These are phyloP conservation scores for Peterozyma toletana DNA, from an alignment of 805 yeast species.

Conservation along the genomic window DNA sequence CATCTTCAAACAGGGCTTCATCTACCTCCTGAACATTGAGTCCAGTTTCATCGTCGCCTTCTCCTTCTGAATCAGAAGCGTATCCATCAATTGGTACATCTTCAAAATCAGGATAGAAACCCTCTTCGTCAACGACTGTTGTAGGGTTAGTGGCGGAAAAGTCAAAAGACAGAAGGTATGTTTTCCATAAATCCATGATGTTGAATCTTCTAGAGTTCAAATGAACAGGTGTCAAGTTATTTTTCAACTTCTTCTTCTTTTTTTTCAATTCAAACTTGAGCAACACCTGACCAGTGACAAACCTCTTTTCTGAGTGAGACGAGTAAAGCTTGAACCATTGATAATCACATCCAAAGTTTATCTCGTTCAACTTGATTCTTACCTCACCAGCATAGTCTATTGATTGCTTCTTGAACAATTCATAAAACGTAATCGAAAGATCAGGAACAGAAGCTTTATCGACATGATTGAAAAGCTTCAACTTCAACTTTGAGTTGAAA, in stretches of 20 bases:
- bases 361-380: slow-evolving; percentile 16
- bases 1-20: slow-evolving; percentile 3
- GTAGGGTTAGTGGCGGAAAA: too few species aligned
- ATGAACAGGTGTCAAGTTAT: not conserved
- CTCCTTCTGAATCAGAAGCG: slow-evolving; percentile 4
- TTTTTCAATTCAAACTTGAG: slow-evolving; percentile 14
- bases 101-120: slow-evolving; percentile 6
- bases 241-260: slow-evolving; percentile 1
- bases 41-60: slow-evolving; percentile 11
- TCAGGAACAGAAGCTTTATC: not conserved
- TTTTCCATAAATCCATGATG: too few species aligned
- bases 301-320: slow-evolving; percentile 15
- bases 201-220: too few species aligned
- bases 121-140: slow-evolving; percentile 8
- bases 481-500: slow-evolving; percentile 7
- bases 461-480: slow-evolving; percentile 3
- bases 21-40: slow-evolving; percentile 13
- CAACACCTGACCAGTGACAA: slow-evolving; percentile 18
- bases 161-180: too few species aligned
- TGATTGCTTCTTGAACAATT: slow-evolving; percentile 2
- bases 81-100: not conserved
- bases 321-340: slow-evolving; percentile 18
- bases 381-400: slow-evolving; percentile 20
- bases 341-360: slow-evolving; percentile 12
- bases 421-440: slow-evolving; percentile 4